Conservation (phyloP, 305 asterid species). For the Plantago rigida region DNA sequence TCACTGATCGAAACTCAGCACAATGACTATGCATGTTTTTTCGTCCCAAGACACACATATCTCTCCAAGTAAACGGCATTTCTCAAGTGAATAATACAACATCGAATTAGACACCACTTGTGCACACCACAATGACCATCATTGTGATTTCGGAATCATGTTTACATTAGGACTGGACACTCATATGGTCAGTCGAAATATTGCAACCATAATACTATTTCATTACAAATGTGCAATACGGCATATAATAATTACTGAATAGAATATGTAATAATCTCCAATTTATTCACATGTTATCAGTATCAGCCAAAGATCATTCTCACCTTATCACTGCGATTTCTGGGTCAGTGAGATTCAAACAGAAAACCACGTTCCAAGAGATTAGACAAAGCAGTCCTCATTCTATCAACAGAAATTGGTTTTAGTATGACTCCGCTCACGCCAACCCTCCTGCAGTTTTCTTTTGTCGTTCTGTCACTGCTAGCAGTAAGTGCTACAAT, state of each 20-base stretch:
- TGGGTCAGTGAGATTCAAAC: constrained; percentile 37
- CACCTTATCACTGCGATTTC: constrained; percentile 6
- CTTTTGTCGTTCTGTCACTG: constrained; percentile 56
- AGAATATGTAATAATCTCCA: neutral
- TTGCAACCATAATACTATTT: constrained; percentile 1
- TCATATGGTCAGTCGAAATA: constrained; percentile 5
- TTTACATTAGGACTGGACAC: neutral
- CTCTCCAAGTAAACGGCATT: too few relatives aligned
- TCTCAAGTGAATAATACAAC: too few relatives aligned
- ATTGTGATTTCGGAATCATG: neutral
- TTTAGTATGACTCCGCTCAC: constrained; percentile 73
- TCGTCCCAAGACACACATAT: too few relatives aligned
- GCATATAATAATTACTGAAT: too few relatives aligned
- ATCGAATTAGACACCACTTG: too few relatives aligned
- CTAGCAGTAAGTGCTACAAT: constrained; percentile 69
- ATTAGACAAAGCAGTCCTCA: constrained; percentile 70
- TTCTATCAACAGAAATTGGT: constrained; percentile 80
- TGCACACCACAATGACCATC: neutral
- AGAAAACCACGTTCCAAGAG: constrained; percentile 63
- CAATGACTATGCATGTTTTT: too few relatives aligned
- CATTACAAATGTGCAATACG: constrained; percentile 4
- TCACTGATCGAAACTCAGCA: too few relatives aligned
- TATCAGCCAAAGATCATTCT: constrained; percentile 11
- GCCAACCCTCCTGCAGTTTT: constrained; percentile 72
- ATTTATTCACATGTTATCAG: neutral